Conservation (phyloP, 768 basidiomycete genomes). For the Arthromyces matolae region DNA sequence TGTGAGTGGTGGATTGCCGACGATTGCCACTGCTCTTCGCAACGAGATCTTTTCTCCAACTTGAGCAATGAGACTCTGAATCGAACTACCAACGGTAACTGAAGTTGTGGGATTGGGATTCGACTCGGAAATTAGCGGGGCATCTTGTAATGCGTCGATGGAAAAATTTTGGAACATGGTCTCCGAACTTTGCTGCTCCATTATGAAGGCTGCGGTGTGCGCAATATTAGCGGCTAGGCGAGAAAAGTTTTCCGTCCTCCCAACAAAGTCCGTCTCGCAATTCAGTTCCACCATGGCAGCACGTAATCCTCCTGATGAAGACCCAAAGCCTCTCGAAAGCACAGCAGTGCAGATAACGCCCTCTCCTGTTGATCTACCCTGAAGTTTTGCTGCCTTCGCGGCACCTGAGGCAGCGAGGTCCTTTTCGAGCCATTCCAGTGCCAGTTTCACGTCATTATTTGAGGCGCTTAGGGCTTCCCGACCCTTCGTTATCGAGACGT, state of each 20-base stretch:
- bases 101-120: constrained; percentile 32
- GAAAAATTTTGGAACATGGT: constrained; percentile 46
- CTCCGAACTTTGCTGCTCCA: constrained; percentile 33
- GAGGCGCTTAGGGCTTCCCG: constrained; percentile 78
- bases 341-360: constrained; percentile 79
- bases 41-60: constrained; percentile 78
- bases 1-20: constrained; percentile 36
- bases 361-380: constrained; percentile 67
- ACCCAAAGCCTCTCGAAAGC: constrained; percentile 57
- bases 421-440: constrained; percentile 77
- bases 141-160: constrained; percentile 49
- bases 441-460: constrained; percentile 68
- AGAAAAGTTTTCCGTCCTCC: constrained; percentile 77
- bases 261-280: constrained; percentile 98
- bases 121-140: constrained; percentile 57
- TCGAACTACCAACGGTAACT: constrained; percentile 56
- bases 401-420: constrained; percentile 70
- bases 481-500: constrained; percentile 84
- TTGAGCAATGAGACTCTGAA: constrained; percentile 67
- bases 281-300: constrained; percentile 90
- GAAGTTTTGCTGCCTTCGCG: constrained; percentile 80
- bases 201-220: constrained; percentile 74
- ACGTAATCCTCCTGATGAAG: constrained; percentile 48
- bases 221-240: constrained; percentile 76
- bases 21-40: constrained; percentile 51